phyloP scores from a whole-genome alignment of 345 rosid genomes.

The Zanthoxylum bungeanum region DNA sequence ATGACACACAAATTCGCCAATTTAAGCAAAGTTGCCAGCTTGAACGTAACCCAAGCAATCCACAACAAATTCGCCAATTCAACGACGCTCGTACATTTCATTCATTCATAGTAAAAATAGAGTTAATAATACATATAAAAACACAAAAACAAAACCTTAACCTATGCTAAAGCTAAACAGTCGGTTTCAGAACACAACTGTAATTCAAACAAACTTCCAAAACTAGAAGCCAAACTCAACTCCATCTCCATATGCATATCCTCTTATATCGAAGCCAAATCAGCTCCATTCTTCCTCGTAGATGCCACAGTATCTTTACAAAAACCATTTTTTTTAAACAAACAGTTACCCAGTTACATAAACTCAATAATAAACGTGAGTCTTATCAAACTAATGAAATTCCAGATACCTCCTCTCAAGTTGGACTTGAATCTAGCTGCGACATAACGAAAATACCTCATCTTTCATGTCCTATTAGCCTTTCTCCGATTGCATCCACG shows the following conservation, averaged over 20 bases:
- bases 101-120: no score
- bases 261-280: not conserved
- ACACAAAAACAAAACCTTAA: not conserved
- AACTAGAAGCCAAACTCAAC: not conserved
- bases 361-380: not conserved
- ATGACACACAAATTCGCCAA: no score
- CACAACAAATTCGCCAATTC: no score
- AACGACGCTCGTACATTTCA: no score
- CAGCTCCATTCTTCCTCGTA: conserved; percentile 12
- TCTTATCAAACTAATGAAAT: not conserved
- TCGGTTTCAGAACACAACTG: not conserved
- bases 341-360: no score
- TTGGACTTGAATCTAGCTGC: conserved; percentile 21
- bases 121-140: no score
- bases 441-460: conserved; percentile 22
- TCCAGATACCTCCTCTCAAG: conserved; percentile 22
- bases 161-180: not conserved
- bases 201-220: not conserved
- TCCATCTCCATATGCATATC: no score
- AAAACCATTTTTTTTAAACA: not conserved
- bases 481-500: conserved; percentile 21
- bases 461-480: conserved; percentile 25
- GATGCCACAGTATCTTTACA: not conserved
- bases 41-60: no score
- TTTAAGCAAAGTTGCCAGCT: no score